Evolutionary conservation across 148 eudicot genomes (phyloP).

Genomic region (Bassia scoparia): DNA sequence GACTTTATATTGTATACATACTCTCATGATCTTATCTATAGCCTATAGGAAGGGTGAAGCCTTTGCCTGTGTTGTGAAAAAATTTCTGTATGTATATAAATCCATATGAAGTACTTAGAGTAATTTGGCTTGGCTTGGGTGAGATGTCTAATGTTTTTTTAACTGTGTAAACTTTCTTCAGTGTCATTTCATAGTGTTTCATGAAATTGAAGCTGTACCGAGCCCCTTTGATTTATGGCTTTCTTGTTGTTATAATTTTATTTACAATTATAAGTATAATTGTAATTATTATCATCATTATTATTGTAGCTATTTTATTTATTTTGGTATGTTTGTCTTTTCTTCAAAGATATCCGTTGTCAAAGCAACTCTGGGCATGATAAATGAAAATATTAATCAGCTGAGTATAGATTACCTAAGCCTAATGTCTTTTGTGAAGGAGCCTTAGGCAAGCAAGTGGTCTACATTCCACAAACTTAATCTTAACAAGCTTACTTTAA

Average conservation of each 20-base stretch:
- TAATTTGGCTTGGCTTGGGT: background rate
- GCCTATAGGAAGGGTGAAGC: background rate
- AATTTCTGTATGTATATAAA: background rate
- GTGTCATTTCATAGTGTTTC: background rate
- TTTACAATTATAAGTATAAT: too few species aligned
- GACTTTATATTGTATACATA: background rate
- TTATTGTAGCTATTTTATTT: too few species aligned
- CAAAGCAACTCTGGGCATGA: conserved; percentile 4
- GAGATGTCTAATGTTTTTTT: too few species aligned
- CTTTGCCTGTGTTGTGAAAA: background rate
- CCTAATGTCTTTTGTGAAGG: background rate
- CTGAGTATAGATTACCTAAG: background rate
- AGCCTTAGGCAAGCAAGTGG: conserved; percentile 2
- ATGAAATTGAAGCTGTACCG: too few species aligned
- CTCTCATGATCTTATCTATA: too few species aligned
- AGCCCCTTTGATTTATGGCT: too few species aligned
- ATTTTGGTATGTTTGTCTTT: background rate
- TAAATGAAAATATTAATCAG: background rate
- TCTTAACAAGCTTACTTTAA: background rate
- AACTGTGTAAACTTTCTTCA: conserved; percentile 11
- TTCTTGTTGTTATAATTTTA: too few species aligned
- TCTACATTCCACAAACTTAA: background rate
- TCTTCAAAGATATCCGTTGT: background rate
- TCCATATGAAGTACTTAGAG: background rate
- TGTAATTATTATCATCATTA: too few species aligned